Evolutionary conservation across 2,329 filamentous ascomycete genomes (phyloP), one percentile per base, ranked within the genome.

Genomic region (Hypoxylon sp.): DNA sequence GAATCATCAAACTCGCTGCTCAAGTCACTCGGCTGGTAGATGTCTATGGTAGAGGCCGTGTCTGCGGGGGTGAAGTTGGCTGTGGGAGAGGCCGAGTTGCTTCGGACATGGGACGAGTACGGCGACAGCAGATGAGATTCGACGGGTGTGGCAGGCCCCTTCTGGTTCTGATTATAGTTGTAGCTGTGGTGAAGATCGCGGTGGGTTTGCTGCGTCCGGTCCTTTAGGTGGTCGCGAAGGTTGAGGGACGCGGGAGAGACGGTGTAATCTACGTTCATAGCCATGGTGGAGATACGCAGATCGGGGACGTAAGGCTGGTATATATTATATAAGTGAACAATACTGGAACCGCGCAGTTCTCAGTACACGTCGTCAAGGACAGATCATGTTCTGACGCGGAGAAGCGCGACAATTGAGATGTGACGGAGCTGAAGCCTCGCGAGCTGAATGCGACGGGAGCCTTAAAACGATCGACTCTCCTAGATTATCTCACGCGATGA

Each of bases 11-110:
- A 62, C 26, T 79, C 82, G 65, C 79, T 76, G 59, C 75, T 73
- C 63, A 73, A 77, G 61, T 83, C 79, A 71, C 81, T 83, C 3
- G 78, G 69, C 62, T 80, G 80, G 62, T 81, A 83, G 61, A 80
- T 73, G 60, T 79, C 80, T 38, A 77, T 68, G 20, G 74, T 77
- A 2, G 79, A 79, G 47, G 77, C 71, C 11, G 81, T 83, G 57
- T 80, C 82, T 62, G 78, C 78, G 9, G 82, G 81, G 0, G 82
- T 83, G 47, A 73, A 72, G 61, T 70, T 73, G 47, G 73, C 62
- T 24, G 68, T 66, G 17, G 79, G 78, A 2, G 78, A 81, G 18
- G 72, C 69, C 37, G 75, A 75, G 69, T 66, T 74, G 63, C 75
- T 76, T 43, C 65, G 73, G 35, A 70, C 65, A 50, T 77, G 76